phyloP scores from a whole-genome alignment of 768 basidiomycete species.

The Russula dissimulans region DNA sequence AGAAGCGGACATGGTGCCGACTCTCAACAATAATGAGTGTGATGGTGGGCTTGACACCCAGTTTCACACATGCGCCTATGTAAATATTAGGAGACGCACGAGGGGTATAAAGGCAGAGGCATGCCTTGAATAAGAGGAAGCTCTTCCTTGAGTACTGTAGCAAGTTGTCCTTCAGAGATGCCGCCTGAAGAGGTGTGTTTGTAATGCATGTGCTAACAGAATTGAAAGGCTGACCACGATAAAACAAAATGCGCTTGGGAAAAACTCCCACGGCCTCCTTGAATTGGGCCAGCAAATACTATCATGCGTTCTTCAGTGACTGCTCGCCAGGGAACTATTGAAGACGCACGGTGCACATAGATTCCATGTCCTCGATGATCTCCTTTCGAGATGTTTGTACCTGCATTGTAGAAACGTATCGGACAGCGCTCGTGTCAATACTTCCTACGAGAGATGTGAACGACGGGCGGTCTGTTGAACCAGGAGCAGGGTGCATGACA shows the following conservation, averaged over 20 bases:
- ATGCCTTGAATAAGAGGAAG: constrained; percentile 50
- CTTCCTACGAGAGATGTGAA: constrained; percentile 79
- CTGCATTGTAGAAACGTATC: constrained; percentile 53
- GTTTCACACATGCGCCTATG: constrained; percentile 55
- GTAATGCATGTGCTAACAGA: background rate
- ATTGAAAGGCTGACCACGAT: constrained; percentile 41
- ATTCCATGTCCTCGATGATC: constrained; percentile 62
- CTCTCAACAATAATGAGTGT: constrained; percentile 78
- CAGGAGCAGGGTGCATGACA: constrained; percentile 77
- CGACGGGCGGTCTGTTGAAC: constrained; percentile 68
- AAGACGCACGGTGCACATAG: constrained; percentile 48
- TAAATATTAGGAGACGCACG: background rate
- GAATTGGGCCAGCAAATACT: constrained; percentile 51
- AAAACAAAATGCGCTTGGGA: constrained; percentile 72
- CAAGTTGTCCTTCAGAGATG: constrained; percentile 48
- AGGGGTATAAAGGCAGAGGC: constrained; percentile 1
- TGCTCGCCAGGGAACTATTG: background rate
- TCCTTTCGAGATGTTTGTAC: constrained; percentile 65
- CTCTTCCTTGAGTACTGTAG: constrained; percentile 43
- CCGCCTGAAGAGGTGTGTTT: constrained; percentile 31
- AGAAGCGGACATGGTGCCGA: constrained; percentile 59
- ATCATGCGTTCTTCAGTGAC: background rate
- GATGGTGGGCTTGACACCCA: constrained; percentile 54
- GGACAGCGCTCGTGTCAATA: constrained; percentile 66
- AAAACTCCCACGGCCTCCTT: constrained; percentile 45